Conservation (phyloP, 306 rosid genomes). For the Castanospermum australe region DNA sequence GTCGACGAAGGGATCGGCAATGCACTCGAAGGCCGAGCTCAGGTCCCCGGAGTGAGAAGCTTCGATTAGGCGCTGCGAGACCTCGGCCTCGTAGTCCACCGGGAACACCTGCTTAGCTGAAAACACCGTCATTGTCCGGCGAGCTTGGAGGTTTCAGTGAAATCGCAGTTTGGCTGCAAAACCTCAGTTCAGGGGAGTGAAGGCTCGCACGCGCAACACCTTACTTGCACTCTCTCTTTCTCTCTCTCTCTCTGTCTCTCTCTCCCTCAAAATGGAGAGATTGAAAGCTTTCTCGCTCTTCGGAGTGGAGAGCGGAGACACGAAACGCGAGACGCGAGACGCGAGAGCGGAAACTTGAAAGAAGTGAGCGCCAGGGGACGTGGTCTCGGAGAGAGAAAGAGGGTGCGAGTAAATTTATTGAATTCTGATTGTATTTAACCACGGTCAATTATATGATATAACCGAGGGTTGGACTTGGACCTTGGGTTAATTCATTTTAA, state of each 20-base stretch:
- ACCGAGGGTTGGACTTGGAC: too few relatives aligned
- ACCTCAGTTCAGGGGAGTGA: constrained; percentile 8
- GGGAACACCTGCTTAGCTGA: constrained; percentile 82
- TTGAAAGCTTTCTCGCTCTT: too few relatives aligned
- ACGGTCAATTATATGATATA: neutral
- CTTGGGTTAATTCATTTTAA: too few relatives aligned
- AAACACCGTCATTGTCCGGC: constrained; percentile 69
- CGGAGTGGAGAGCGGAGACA: constrained; percentile 31
- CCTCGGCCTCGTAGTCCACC: constrained; percentile 73
- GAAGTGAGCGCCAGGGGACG: constrained; percentile 59
- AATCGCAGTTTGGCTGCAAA: neutral
- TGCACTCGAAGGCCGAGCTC: constrained; percentile 53
- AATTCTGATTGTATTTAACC: constrained; percentile 27
- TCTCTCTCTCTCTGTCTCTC: neutral
- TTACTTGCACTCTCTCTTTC: neutral
- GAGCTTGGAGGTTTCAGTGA: neutral
- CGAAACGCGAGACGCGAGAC: constrained; percentile 50
- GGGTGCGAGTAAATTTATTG: constrained; percentile 35
- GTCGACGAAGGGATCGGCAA: constrained; percentile 75
- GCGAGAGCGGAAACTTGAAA: constrained; percentile 58
- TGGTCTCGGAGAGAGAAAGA: neutral
- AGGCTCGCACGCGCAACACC: neutral
- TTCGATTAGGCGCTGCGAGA: constrained; percentile 79
- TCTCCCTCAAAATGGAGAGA: neutral
- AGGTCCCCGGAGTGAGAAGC: constrained; percentile 83